Evolutionary conservation across 23 red algal species (phyloP), one percentile per base, ranked within the genome.

Genomic region (Gracilaria domingensis): DNA sequence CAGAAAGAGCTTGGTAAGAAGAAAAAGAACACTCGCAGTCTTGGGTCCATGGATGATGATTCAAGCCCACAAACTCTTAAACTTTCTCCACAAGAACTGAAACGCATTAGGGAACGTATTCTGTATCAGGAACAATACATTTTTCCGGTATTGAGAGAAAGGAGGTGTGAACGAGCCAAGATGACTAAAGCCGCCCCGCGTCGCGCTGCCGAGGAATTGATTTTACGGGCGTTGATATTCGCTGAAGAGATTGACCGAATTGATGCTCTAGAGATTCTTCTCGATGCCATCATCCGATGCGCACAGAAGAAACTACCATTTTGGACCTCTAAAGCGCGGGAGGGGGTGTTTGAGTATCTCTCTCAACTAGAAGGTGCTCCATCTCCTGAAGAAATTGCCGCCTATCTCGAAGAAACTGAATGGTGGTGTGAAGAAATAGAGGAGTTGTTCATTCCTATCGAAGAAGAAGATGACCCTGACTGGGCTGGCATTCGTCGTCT

Each of bases 341-440:
- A 91, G 48, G 61, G 74, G 8, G 0, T 91, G 33, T 91, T 91
- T 69, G 76, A 80, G 3, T 91, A 91, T 58, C 32, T 91, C 21
- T 61, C 76, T 25, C 71, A 82, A 23, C 48, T 91, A 7, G 87
- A 91, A 51, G 87, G 76, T 26, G 75, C 62, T 2, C 5, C 57
- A 23, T 48, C 72, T 57, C 25, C 42, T 49, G 73, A 80, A 30
- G 87, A 91, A 36, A 91, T 91, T 1, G 87, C 57, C 12, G 87
- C 87, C 18, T 66, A 80, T 49, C 54, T 80, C 29, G 87, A 91
- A 80, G 55, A 66, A 47, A 66, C 29, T 51, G 75, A 66, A 8
- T 91, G 87, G 87, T 91, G 73, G 73, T 70, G 56, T 70, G 54
- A 62, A 33, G 87, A 91, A 49, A 81, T 80, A 33, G 87, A 91